phyloP scores from a whole-genome alignment of 805 yeast species.

The Nakazawaea holstii region DNA sequence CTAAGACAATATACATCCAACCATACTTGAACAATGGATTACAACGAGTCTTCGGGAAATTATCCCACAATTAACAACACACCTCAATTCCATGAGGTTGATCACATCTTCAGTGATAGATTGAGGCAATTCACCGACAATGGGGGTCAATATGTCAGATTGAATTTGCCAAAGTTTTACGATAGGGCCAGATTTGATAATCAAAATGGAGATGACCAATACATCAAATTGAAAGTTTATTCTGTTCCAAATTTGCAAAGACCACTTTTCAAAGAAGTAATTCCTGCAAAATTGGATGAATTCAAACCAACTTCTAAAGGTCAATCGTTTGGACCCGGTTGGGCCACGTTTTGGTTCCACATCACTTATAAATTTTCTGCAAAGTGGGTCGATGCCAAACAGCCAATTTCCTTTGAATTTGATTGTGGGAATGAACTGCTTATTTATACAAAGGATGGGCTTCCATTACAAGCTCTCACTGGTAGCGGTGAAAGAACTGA shows the following conservation, averaged over 20 bases:
- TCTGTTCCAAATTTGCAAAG: constrained; percentile 67
- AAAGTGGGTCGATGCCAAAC: constrained; percentile 40
- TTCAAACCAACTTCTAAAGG: constrained; percentile 62
- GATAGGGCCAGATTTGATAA: constrained; percentile 52
- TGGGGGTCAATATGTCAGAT: constrained; percentile 66
- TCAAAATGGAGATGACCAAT: constrained; percentile 24
- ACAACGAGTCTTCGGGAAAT: background rate
- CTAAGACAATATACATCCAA: too few relatives aligned
- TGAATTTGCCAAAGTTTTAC: constrained; percentile 80
- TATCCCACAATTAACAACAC: constrained; percentile 37
- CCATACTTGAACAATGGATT: background rate
- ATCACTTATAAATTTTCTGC: constrained; percentile 60
- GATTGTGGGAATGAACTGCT: constrained; percentile 85
- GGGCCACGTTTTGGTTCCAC: constrained; percentile 96
- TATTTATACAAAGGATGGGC: constrained; percentile 61
- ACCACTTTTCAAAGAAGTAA: constrained; percentile 58
- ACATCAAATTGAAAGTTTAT: constrained; percentile 58
- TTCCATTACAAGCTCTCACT: constrained; percentile 78
- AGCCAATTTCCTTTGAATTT: constrained; percentile 62
- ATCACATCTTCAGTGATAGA: constrained; percentile 65
- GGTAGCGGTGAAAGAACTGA: constrained; percentile 80
- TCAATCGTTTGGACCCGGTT: constrained; percentile 84
- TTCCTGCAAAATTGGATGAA: constrained; percentile 39
- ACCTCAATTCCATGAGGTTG: constrained; percentile 75
- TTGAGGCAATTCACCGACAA: constrained; percentile 67